Base-by-base conservation (phyloP, 169 alveolate species). In the Plasmodium reichenowi region DNA sequence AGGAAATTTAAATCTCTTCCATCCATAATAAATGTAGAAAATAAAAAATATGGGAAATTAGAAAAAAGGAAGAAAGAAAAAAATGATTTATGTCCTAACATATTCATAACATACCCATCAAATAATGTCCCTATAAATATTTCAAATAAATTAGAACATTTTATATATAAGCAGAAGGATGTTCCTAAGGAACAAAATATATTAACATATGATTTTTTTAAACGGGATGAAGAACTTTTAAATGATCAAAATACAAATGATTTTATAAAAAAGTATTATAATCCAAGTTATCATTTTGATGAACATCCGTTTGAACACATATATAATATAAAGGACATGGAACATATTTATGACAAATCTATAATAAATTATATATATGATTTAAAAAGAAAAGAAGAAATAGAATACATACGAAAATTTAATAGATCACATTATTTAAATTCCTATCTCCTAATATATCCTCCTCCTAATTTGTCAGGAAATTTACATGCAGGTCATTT, bases 391-490 rank as follows among this genome's bases (percentile, higher is more conserved):
- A 12, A 43, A 8, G 45, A 13, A 64, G 58, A 76, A n/a, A 54
- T 12, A 52, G n/a, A 67, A 20, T 76, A 76, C 15, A 6, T 63
- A 48, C 71, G 66, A 48, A 64, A 54, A 2, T 76, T 63, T 13
- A 62, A 56, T 50, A 32, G 38, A 5, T 47, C 68, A 3, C 38
- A 76, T 17, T 76, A 76, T 64, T 68, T 20, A 12, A 76, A 76
- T 50, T 17, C 88, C 13, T 76, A 48, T 43, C 63, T 76, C 38
- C 24, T 62, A 15, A 43, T 76, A n/a, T 76, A 64, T 24, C 88
- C 88, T 0, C 88, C 88, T 12, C 88, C 88, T 2, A 76, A 76
- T 48, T 58, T 76, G 8, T 76, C 88, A 10, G 88, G 88, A 13
- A 45, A 76, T 22, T 64, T 76, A 64, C 88, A 76, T 56, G 88